Evolutionary conservation across 306 rosid genomes (phyloP).

Genomic region (Lagenaria siceraria): DNA sequence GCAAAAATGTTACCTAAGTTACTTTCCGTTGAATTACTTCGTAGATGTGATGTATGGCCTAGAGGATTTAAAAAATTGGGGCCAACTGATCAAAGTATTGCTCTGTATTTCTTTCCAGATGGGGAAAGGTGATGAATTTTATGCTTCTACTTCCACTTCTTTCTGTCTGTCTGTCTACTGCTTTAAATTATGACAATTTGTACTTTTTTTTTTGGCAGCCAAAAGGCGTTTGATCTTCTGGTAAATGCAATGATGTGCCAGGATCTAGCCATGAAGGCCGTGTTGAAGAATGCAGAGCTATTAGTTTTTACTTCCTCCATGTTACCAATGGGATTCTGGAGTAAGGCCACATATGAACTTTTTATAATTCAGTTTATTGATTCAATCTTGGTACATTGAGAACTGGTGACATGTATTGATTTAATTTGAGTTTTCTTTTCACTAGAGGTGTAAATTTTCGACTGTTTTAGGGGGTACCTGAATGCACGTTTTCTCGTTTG

Average conservation of each 20-base stretch:
- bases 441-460: neutral
- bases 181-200: neutral
- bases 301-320: constrained; percentile 47
- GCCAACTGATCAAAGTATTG: constrained; percentile 45
- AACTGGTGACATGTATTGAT: neutral
- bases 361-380: neutral
- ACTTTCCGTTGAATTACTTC: constrained; percentile 31
- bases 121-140: constrained; percentile 31
- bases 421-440: neutral
- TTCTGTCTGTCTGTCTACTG: constrained; percentile 3
- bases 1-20: constrained; percentile 29
- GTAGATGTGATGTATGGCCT: constrained; percentile 53
- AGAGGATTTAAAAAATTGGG: constrained; percentile 31
- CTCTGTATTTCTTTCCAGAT: constrained; percentile 62
- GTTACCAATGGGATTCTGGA: constrained; percentile 32
- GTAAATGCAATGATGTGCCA: constrained; percentile 27
- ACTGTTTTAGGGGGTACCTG: neutral
- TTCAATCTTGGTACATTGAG: neutral
- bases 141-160: neutral
- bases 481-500: neutral
- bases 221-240: constrained; percentile 32
- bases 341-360: constrained; percentile 27
- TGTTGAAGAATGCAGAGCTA: constrained; percentile 44
- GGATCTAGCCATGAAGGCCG: constrained; percentile 42
- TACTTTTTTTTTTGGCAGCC: constrained; percentile 19